Percentiles rank a stretch among this genome's conserved stretches.
Conservation (phyloP, 2,329 filamentous ascomycete species). For the Monascus ruber region DNA sequence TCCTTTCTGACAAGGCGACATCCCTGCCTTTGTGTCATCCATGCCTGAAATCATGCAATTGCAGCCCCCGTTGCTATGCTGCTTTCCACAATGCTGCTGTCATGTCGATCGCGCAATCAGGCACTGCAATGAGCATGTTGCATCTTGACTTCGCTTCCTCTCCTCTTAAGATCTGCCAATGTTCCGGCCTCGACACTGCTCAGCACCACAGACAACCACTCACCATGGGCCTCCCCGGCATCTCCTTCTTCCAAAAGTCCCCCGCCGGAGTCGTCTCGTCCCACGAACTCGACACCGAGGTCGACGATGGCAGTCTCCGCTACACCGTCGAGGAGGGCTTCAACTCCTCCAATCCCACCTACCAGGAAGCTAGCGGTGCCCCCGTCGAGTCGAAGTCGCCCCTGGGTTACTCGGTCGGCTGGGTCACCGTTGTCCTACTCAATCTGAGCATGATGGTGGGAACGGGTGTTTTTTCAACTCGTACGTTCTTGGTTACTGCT, state of each 20-base stretch:
- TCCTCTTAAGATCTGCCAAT: not conserved
- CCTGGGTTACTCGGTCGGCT: slow-evolving; percentile 48
- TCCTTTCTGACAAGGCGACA: too few relatives aligned
- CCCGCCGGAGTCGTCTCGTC: not conserved
- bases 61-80: too few relatives aligned
- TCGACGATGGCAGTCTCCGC: too few relatives aligned
- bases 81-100: not conserved
- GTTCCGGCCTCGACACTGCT: too few relatives aligned
- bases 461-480: slow-evolving; percentile 54
- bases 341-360: slow-evolving; percentile 41
- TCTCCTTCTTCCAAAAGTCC: not conserved
- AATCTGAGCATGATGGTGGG: slow-evolving; percentile 55
- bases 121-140: not conserved
- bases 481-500: too few relatives aligned
- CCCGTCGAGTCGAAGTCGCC: slow-evolving; percentile 50
- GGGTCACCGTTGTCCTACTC: slow-evolving; percentile 46
- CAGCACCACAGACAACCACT: too few relatives aligned
- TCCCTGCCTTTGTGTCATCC: too few relatives aligned
- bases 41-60: too few relatives aligned
- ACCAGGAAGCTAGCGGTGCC: slow-evolving; percentile 52
- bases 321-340: slow-evolving; percentile 35
- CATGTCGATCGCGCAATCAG: not conserved
- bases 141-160: not conserved
- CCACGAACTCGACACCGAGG: slow-evolving; percentile 7
- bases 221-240: not conserved